These are phyloP conservation scores for Diaporthe vaccinii DNA, from an alignment of 2,329 filamentous ascomycete genomes.

Conservation along the genomic window DNA sequence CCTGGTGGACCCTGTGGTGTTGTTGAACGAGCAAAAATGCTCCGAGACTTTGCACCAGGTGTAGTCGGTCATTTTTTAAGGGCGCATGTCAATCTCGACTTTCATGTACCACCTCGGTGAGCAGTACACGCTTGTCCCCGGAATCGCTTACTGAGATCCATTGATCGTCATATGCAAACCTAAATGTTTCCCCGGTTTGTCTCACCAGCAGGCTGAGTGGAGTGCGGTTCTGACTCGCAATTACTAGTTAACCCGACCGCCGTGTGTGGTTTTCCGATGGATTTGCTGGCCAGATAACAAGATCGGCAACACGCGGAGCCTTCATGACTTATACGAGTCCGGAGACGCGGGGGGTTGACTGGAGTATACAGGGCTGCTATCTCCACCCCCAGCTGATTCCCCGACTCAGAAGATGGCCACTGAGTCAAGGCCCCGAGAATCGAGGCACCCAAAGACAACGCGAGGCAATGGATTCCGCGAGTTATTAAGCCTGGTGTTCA, in stretches of 20 bases:
- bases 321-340: constrained; percentile 9
- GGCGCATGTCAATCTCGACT: too few relatives aligned
- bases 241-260: not conserved
- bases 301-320: constrained; percentile 3
- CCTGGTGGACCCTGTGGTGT: not conserved
- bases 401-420: constrained; percentile 1
- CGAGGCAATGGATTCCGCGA: not conserved
- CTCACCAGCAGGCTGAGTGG: not conserved
- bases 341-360: constrained; percentile 8
- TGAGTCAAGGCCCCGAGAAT: not conserved
- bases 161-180: not conserved
- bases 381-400: not conserved
- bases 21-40: not conserved
- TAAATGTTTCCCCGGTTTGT: not conserved
- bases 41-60: not conserved
- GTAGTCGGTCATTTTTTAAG: not conserved
- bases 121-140: not conserved
- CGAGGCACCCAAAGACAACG: too few relatives aligned
- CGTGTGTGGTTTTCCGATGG: not conserved
- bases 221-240: not conserved
- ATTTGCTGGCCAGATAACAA: not conserved
- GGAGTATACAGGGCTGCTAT: not conserved
- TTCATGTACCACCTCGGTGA: too few relatives aligned
- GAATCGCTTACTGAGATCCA: not conserved
- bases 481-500: not conserved